A percentile compares a stretch with the other conserved stretches of the same genome.
phyloP scores from a whole-genome alignment of 139 green algal species.

The Nannochloris sp. region DNA sequence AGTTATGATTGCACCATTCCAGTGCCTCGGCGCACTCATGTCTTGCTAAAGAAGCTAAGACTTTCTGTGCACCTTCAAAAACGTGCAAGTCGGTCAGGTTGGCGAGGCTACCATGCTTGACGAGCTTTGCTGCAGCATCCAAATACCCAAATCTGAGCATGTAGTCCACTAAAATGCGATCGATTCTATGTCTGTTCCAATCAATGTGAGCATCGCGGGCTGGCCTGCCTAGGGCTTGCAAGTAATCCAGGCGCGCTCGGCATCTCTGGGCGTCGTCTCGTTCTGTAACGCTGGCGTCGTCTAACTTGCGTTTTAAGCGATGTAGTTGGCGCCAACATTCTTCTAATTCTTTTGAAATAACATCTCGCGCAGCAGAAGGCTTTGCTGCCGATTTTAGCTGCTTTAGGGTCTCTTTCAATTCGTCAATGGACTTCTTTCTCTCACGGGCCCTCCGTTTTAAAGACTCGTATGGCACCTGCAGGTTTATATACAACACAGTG shows the following conservation, averaged over 20 bases:
- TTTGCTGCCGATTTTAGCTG: neutral
- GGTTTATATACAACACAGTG: too few relatives aligned
- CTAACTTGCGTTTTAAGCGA: conserved; percentile 70
- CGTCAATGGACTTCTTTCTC: conserved; percentile 64
- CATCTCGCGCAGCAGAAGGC: neutral
- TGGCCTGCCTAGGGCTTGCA: conserved; percentile 33
- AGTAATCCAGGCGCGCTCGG: conserved; percentile 52
- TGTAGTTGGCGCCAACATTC: conserved; percentile 39
- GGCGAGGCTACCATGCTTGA: conserved; percentile 14
- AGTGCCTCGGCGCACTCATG: conserved; percentile 66
- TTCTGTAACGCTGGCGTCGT: conserved; percentile 44
- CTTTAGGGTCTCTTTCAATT: conserved; percentile 15
- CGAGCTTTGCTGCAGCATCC: neutral
- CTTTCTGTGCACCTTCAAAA: conserved; percentile 49
- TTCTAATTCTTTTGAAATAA: conserved; percentile 26
- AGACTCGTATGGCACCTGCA: conserved; percentile 72
- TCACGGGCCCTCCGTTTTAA: conserved; percentile 70
- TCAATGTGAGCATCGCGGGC: conserved; percentile 21
- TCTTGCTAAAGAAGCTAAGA: conserved; percentile 51
- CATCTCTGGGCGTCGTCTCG: conserved; percentile 48
- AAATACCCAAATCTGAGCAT: conserved; percentile 61
- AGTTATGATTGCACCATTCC: conserved; percentile 72
- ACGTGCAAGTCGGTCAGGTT: conserved; percentile 71
- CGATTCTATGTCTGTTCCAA: conserved; percentile 62
- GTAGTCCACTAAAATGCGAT: conserved; percentile 71